These are phyloP conservation scores for Lichtheimia ramosa DNA, from an alignment of 371 early-diverging fungal species.

Conservation along the genomic window DNA sequence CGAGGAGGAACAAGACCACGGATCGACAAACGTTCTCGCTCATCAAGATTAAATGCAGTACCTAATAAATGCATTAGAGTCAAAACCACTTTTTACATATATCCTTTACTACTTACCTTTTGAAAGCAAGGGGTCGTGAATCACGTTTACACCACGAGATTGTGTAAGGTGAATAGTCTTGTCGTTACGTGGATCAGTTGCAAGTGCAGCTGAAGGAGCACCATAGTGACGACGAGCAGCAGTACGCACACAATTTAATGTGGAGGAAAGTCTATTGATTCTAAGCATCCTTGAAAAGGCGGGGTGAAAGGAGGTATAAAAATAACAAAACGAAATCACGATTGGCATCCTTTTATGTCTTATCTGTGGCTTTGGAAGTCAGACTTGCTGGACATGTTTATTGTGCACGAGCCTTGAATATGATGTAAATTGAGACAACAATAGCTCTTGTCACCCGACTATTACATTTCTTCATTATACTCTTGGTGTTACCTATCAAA, in stretches of 20 bases:
- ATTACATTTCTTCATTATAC: too few species aligned
- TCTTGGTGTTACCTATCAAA: too few species aligned
- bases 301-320: too few species aligned
- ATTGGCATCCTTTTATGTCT: too few species aligned
- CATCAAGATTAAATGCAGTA: slow-evolving; percentile 64
- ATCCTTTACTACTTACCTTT: slow-evolving; percentile 34
- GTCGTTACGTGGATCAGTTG: slow-evolving; percentile 56
- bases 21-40: slow-evolving; percentile 66
- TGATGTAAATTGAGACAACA: too few species aligned
- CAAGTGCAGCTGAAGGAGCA: slow-evolving; percentile 18
- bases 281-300: too few species aligned
- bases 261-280: not conserved
- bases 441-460: too few species aligned
- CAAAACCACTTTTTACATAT: not conserved
- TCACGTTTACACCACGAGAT: slow-evolving; percentile 58
- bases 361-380: too few species aligned
- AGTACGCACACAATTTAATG: not conserved
- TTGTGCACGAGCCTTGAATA: too few species aligned
- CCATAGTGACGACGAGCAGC: slow-evolving; percentile 5
- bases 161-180: slow-evolving; percentile 57
- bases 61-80: slow-evolving; percentile 25
- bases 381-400: too few species aligned
- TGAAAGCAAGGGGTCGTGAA: slow-evolving; percentile 61
- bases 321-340: too few species aligned
- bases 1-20: slow-evolving; percentile 70